Percentiles rank a stretch among this genome's conserved stretches.
phyloP scores from a whole-genome alignment of 2,329 filamentous ascomycete species.

The Xylaria hypoxylon region DNA sequence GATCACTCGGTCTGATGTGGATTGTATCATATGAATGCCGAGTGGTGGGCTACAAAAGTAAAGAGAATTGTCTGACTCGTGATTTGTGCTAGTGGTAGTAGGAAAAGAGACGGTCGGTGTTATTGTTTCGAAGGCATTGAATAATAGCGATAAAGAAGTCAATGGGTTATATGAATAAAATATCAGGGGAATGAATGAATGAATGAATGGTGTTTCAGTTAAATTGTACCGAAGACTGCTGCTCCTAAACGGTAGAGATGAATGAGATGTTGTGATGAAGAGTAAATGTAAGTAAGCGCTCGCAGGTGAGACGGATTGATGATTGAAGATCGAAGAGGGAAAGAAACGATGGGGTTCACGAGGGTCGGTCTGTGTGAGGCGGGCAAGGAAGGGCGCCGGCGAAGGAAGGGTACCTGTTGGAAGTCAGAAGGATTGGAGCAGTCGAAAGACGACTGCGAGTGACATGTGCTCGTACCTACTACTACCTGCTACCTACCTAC shows the following conservation, averaged over 20 bases:
- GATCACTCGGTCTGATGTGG: constrained; percentile 12
- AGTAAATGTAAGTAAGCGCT: neutral
- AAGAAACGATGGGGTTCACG: constrained; percentile 20
- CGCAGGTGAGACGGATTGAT: constrained; percentile 18
- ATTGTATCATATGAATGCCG: constrained; percentile 22
- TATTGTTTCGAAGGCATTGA: constrained; percentile 8
- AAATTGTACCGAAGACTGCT: too few relatives aligned
- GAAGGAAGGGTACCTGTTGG: constrained; percentile 28
- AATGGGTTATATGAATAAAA: too few relatives aligned
- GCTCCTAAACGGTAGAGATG: too few relatives aligned
- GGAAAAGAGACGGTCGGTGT: constrained; percentile 8
- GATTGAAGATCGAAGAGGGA: constrained; percentile 9
- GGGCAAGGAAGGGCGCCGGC: too few relatives aligned
- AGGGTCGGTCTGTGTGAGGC: constrained; percentile 10
- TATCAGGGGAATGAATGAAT: too few relatives aligned
- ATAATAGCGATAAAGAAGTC: constrained; percentile 4
- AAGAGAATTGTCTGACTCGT: constrained; percentile 30
- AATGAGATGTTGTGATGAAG: neutral
- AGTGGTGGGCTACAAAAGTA: neutral
- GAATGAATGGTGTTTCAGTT: too few relatives aligned
- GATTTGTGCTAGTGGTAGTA: constrained; percentile 10
- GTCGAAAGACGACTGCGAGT: constrained; percentile 5
- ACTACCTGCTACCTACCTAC: neutral
- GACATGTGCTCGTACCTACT: constrained; percentile 33
- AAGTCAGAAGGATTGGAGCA: too few relatives aligned